Base-by-base conservation (phyloP, 768 basidiomycete species). In the Amanita phalloides region DNA sequence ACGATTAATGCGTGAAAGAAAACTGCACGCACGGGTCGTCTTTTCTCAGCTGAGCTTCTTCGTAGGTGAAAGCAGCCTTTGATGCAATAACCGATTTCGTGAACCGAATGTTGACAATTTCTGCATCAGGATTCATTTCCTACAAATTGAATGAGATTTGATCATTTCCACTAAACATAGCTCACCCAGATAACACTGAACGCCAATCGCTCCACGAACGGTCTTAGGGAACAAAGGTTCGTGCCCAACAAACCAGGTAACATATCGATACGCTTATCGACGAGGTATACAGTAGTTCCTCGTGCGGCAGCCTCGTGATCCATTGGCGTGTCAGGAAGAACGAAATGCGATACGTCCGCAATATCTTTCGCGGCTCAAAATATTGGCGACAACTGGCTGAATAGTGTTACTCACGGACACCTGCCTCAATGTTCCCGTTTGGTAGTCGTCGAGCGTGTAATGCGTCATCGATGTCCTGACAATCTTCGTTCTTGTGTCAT, bases 261-360 rank as follows among this genome's bases (percentile, higher is more conserved):
- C 96, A 99, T 99, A 70, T 98, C 96, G 47, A 99, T 92, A 32
- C 95, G 89, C 66, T 94, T 95, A 72, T 99, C 95, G 4, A 98
- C 95, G 1, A 99, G 79, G 64, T 98, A 99, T 0, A 99, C 95
- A 0, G 95, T 98, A 4, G 95, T 97, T 4, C 95, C 95, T 54
- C 95, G 75, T 14, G 92, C 78, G n/a, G 93, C 90, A 20, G 95
- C 95, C 65, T 99, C 95, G 41, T 71, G 83, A 58, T 99, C 95
- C 92, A 99, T 98, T 0, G 94, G 82, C 38, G 87, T 99, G 60
- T 94, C 90, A 1, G 93, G 74, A 49, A 77, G 82, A 0, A 99
- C 95, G 57, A 99, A 99, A 65, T 97, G 83, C 5, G 95, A 96
- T 2, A 99, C 95, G 62, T 99, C 96, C 53, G 95, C 95, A 56